Conservation (phyloP, 179 eudicot genomes). For the Amaranthus tricolor region DNA sequence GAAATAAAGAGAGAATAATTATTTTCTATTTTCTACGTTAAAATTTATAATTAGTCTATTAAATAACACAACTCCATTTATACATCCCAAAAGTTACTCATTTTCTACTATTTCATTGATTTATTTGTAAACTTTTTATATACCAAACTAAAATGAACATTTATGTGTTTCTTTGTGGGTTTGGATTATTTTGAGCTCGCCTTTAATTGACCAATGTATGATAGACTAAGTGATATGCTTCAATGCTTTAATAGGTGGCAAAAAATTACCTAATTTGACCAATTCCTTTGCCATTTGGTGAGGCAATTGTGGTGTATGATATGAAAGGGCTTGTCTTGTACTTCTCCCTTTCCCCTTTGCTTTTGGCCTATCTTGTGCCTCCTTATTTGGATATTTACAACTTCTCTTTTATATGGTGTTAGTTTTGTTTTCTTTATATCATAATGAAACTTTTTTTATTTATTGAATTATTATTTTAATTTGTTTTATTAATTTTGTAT, state of each 20-base stretch:
- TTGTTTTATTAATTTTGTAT: no score
- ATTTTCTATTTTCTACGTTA: no score
- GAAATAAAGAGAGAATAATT: no score
- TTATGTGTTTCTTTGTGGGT: constrained; percentile 1
- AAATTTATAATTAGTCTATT: no score
- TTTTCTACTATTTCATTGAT: no score
- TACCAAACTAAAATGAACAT: not conserved
- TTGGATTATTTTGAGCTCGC: constrained; percentile 13
- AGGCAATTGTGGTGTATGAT: constrained; percentile 1
- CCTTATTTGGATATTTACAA: constrained; percentile 2
- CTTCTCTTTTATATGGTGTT: not conserved
- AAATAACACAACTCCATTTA: no score
- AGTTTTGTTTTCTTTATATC: no score
- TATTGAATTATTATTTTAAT: no score
- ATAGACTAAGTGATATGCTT: constrained; percentile 14
- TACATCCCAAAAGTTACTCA: no score
- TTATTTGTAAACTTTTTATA: no score
- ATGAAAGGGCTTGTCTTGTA: constrained; percentile 4
- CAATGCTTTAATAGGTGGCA: constrained; percentile 12
- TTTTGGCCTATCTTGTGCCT: not conserved
- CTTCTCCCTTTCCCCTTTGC: not conserved
- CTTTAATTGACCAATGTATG: constrained; percentile 18
- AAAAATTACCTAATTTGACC: constrained; percentile 15
- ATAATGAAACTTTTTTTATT: no score
- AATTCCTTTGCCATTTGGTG: constrained; percentile 25